A percentile compares a stretch with the other conserved stretches of the same genome.
Evolutionary conservation across 2,329 filamentous ascomycete species (phyloP).

Genomic region (Penicillium sp.): DNA sequence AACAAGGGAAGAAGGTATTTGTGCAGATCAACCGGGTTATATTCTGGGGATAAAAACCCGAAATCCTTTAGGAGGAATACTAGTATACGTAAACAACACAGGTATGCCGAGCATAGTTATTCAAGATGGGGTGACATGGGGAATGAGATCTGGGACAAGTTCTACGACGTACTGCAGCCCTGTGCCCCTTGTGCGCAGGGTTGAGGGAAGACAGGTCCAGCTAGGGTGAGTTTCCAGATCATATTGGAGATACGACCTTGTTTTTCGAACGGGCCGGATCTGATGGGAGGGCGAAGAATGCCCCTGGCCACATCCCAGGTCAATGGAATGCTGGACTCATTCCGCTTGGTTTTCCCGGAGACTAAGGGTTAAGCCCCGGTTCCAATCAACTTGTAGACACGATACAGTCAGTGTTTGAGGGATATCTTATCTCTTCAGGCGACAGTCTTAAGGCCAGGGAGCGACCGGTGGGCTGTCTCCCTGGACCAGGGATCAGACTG

Average conservation of each 20-base stretch:
- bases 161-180: not conserved
- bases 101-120: slow-evolving; percentile 16
- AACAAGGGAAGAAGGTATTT: not conserved
- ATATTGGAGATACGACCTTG: not conserved
- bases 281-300: slow-evolving; percentile 11
- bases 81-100: slow-evolving; percentile 12
- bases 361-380: not conserved
- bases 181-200: not conserved
- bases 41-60: slow-evolving; percentile 4
- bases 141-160: slow-evolving; percentile 17
- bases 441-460: no score
- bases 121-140: slow-evolving; percentile 14
- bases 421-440: not conserved
- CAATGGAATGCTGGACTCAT: slow-evolving; percentile 25
- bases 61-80: not conserved
- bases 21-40: slow-evolving; percentile 25
- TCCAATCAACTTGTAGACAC: not conserved
- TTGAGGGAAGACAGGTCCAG: not conserved
- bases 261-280: not conserved
- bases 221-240: not conserved
- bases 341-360: slow-evolving; percentile 9
- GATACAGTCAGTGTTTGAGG: not conserved
- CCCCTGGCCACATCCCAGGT: not conserved
- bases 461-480: not conserved
- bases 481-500: not conserved